Percentiles rank a stretch among this genome's conserved stretches.
phyloP scores from a whole-genome alignment of 2,329 filamentous ascomycete species.

The Ceratocystiopsis minuta region DNA sequence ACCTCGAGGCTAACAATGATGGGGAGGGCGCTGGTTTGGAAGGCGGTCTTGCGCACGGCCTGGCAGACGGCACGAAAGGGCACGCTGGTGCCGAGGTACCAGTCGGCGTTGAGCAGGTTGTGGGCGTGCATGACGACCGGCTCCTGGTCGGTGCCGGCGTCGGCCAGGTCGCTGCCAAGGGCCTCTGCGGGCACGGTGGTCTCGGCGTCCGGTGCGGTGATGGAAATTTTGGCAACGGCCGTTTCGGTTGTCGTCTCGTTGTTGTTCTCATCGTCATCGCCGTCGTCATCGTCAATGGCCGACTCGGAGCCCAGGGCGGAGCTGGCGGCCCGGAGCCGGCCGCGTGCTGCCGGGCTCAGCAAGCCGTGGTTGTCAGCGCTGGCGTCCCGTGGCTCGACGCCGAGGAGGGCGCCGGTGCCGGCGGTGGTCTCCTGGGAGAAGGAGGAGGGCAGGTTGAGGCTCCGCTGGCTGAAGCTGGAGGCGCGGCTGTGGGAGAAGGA shows the following conservation, averaged over 20 bases:
- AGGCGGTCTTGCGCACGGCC: slow-evolving; percentile 62
- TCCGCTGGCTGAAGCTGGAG: slow-evolving; percentile 18
- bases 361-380: not conserved
- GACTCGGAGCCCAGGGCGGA: slow-evolving; percentile 5
- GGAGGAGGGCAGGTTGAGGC: not conserved
- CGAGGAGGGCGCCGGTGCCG: not conserved
- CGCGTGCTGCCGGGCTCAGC: not conserved
- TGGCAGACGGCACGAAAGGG: slow-evolving; percentile 75
- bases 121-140: slow-evolving; percentile 61
- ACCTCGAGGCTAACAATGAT: slow-evolving; percentile 88
- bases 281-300: slow-evolving; percentile 6
- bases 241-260: no score
- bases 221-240: slow-evolving; percentile 3
- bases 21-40: slow-evolving; percentile 56
- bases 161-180: slow-evolving; percentile 3
- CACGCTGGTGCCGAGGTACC: slow-evolving; percentile 72
- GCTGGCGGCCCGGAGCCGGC: not conserved
- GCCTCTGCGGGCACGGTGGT: slow-evolving; percentile 5
- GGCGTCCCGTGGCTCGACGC: not conserved
- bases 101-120: slow-evolving; percentile 20
- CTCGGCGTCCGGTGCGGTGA: slow-evolving; percentile 6
- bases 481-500: slow-evolving; percentile 22
- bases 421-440: no score
- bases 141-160: slow-evolving; percentile 31
- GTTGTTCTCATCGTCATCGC: not conserved